Conservation (phyloP, 129 eudicot species). For the Gnaphalium uliginosum region DNA sequence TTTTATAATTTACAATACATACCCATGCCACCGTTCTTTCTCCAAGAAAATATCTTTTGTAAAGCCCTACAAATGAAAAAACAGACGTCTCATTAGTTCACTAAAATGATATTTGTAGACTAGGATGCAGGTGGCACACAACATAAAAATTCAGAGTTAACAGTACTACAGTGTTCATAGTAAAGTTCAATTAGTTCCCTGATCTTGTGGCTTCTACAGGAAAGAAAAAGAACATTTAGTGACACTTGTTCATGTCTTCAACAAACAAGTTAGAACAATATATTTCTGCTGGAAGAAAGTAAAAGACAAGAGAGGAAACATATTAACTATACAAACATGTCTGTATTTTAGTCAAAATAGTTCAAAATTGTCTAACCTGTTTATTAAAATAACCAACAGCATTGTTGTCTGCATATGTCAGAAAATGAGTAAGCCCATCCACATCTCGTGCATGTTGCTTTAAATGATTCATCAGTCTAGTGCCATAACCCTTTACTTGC, state of each 20-base stretch:
- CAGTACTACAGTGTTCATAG: background rate
- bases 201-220: background rate
- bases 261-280: background rate
- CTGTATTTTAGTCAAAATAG: conserved; percentile 6
- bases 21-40: conserved; percentile 96
- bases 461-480: conserved; percentile 92
- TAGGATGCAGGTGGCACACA: background rate
- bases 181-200: background rate
- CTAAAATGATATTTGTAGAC: conserved; percentile 14
- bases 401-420: conserved; percentile 95
- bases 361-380: conserved; percentile 57
- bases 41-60: conserved; percentile 91
- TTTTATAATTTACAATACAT: conserved; percentile 34
- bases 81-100: conserved; percentile 7
- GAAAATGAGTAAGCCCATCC: conserved; percentile 95
- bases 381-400: conserved; percentile 98
- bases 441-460: conserved; percentile 94
- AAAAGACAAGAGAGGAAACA: background rate
- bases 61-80: conserved; percentile 62
- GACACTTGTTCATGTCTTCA: background rate
- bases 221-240: background rate
- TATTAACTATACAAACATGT: conserved; percentile 2
- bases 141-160: background rate
- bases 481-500: conserved; percentile 99
- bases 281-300: background rate